Evolutionary conservation across 352 stramenopile genomes (phyloP).

Genomic region (Pythium sukuiense): DNA sequence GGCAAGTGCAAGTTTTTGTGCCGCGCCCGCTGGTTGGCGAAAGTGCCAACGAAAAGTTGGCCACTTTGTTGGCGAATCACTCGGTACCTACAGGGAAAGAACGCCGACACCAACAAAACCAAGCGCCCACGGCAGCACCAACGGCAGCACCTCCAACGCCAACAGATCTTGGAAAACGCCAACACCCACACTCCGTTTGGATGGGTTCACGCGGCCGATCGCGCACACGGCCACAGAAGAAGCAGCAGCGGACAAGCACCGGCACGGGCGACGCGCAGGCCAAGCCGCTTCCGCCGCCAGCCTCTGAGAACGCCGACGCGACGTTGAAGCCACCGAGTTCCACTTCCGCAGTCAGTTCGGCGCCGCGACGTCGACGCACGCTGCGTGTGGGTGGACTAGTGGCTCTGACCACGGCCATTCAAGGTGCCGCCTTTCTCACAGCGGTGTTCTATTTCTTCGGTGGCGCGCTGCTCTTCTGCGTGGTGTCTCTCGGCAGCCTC

Average conservation of each 20-base stretch:
- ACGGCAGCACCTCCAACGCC: constrained; percentile 9
- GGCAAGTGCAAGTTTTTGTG: neutral
- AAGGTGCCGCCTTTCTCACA: constrained; percentile 10
- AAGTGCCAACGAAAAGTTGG: neutral
- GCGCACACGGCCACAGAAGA: neutral
- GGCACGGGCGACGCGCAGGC: neutral
- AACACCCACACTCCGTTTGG: neutral
- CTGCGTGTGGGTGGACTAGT: constrained; percentile 6
- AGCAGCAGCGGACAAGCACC: neutral
- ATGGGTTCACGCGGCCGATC: constrained; percentile 1
- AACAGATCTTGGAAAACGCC: neutral
- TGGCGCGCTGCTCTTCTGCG: constrained; percentile 40
- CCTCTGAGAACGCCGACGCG: neutral
- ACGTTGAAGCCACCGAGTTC: constrained; percentile 26
- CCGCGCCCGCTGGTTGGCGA: neutral
- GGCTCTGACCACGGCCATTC: constrained; percentile 3
- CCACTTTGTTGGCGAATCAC: constrained; percentile 4
- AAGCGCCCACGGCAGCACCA: constrained; percentile 6
- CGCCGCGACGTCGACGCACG: constrained; percentile 5
- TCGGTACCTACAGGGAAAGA: constrained; percentile 21
- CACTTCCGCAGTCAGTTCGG: neutral
- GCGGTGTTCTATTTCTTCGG: constrained; percentile 45
- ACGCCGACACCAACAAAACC: neutral
- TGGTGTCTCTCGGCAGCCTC: constrained; percentile 26
- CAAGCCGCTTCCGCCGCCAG: neutral